These are phyloP conservation scores for Blumeria graminis DNA, from an alignment of 2,329 filamentous ascomycete species.

Conservation along the genomic window DNA sequence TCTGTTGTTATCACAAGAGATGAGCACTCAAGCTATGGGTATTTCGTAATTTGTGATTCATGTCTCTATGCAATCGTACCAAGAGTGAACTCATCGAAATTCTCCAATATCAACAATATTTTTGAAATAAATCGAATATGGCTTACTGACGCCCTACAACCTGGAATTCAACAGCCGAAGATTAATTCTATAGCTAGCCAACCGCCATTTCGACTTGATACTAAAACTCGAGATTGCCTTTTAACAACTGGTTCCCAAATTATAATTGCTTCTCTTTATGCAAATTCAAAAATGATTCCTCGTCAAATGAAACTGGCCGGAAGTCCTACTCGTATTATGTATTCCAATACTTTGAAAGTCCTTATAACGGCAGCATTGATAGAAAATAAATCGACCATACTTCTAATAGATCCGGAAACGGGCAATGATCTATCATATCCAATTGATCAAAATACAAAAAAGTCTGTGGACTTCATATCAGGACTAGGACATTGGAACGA, in stretches of 20 bases:
- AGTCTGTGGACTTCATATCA: conserved; percentile 24
- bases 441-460: conserved; percentile 18
- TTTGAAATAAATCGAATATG: conserved; percentile 20
- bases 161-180: conserved; percentile 21
- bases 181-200: conserved; percentile 25
- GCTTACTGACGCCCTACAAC: conserved; percentile 25
- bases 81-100: neutral
- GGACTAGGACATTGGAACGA: conserved; percentile 32
- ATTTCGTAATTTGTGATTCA: conserved; percentile 26
- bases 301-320: conserved; percentile 22
- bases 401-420: conserved; percentile 31
- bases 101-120: neutral
- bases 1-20: conserved; percentile 10
- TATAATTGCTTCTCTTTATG: conserved; percentile 27
- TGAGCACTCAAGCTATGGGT: conserved; percentile 10
- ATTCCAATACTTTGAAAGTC: conserved; percentile 27
- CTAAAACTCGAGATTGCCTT: conserved; percentile 17
- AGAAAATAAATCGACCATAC: conserved; percentile 22
- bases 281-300: conserved; percentile 22
- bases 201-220: conserved; percentile 12
- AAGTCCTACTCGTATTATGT: conserved; percentile 22
- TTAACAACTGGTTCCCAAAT: conserved; percentile 26
- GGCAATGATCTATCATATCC: conserved; percentile 27
- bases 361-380: conserved; percentile 27
- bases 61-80: conserved; percentile 15